Percentiles rank a stretch among this genome's conserved stretches.
These are phyloP conservation scores for Camellia lanceoleosa DNA, from an alignment of 148 eudicot genomes.

Conservation along the genomic window DNA sequence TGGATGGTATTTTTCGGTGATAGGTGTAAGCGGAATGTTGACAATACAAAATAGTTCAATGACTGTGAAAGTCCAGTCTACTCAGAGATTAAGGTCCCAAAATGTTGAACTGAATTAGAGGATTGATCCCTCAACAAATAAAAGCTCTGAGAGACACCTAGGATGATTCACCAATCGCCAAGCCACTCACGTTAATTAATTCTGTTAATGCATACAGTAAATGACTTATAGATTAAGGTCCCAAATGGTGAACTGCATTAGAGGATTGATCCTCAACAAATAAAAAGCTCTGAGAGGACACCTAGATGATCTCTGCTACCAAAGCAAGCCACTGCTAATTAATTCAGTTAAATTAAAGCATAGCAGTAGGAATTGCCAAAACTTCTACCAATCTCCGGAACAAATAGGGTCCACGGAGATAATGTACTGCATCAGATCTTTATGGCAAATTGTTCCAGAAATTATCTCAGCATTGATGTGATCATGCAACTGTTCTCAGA, in stretches of 20 bases:
- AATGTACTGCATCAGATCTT: slow-evolving; percentile 94
- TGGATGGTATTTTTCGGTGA: not conserved
- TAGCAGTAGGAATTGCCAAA: not conserved
- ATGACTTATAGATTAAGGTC: not conserved
- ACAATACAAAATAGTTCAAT: not conserved
- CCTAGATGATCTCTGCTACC: not conserved
- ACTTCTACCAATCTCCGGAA: slow-evolving; percentile 81
- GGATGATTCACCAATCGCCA: not conserved
- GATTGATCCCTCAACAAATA: not conserved
- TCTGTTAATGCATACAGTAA: not conserved
- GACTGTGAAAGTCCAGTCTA: not conserved
- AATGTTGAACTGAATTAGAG: not conserved
- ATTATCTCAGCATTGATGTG: slow-evolving; percentile 96
- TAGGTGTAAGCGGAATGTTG: not conserved
- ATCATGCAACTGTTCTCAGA: slow-evolving; percentile 87
- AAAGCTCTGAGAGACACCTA: not conserved
- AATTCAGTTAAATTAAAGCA: not conserved
- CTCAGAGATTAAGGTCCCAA: not conserved
- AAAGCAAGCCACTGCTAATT: not conserved
- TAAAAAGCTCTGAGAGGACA: not conserved
- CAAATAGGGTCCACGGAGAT: slow-evolving; percentile 92
- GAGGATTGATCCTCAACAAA: not conserved
- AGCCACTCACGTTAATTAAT: not conserved
- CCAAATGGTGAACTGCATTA: not conserved
- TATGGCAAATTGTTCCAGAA: slow-evolving; percentile 84